phyloP scores from a whole-genome alignment of 768 basidiomycete species.

The Leccinum rimulosum region DNA sequence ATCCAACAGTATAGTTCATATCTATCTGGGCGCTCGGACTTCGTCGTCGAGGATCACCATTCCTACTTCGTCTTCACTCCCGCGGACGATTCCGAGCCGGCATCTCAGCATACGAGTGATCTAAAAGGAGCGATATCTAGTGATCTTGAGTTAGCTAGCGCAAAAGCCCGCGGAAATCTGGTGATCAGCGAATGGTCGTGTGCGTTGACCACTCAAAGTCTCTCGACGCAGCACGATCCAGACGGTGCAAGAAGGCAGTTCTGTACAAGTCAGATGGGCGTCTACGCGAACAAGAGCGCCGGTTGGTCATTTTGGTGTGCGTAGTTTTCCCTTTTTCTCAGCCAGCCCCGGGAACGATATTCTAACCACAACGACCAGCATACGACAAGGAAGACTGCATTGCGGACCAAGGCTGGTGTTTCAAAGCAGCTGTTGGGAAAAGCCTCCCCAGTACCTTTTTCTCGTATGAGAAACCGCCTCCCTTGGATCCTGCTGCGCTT shows the following conservation, averaged over 20 bases:
- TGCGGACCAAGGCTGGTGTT: constrained; percentile 66
- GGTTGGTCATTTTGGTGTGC: constrained; percentile 74
- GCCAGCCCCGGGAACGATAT: background rate
- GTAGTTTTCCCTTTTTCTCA: constrained; percentile 15
- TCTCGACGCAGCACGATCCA: constrained; percentile 45
- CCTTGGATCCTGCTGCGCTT: constrained; percentile 20
- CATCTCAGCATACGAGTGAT: constrained; percentile 40
- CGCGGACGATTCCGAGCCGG: constrained; percentile 46
- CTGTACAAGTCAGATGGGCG: constrained; percentile 56
- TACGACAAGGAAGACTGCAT: constrained; percentile 62
- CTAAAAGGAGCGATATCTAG: constrained; percentile 24
- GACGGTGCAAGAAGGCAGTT: constrained; percentile 46
- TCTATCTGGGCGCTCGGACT: constrained; percentile 50
- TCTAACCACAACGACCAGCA: constrained; percentile 33
- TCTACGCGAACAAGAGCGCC: constrained; percentile 52
- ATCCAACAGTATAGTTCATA: constrained; percentile 36
- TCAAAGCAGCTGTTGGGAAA: constrained; percentile 55
- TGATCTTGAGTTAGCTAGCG: constrained; percentile 23
- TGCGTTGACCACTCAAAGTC: constrained; percentile 46
- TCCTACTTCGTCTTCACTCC: constrained; percentile 68
- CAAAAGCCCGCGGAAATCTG: constrained; percentile 38
- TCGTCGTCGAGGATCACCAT: constrained; percentile 73
- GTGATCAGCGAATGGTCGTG: constrained; percentile 55
- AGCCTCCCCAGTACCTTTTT: constrained; percentile 58
- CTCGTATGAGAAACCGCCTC: constrained; percentile 39